Evolutionary conservation across 2,329 filamentous ascomycete genomes (phyloP).

Genomic region (Fusarium sarcochroum): DNA sequence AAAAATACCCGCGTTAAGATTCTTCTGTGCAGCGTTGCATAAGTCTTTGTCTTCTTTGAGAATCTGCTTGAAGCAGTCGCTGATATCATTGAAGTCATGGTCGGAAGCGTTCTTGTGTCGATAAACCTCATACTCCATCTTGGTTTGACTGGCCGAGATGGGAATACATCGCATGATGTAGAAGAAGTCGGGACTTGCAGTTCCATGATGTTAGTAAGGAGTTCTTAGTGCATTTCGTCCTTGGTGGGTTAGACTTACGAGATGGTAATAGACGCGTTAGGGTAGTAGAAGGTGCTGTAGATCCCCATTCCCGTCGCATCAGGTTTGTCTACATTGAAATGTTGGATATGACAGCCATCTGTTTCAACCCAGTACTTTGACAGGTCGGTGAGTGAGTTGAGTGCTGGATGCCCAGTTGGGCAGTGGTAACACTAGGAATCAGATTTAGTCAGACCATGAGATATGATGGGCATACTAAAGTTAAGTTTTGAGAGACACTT

Average conservation of each 20-base stretch:
- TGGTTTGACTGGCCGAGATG: not conserved
- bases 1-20: constrained; percentile 18
- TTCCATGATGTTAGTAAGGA: not conserved
- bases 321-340: constrained; percentile 57
- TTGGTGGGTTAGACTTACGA: constrained; percentile 2
- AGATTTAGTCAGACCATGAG: not conserved
- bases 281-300: constrained; percentile 15
- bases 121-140: constrained; percentile 28
- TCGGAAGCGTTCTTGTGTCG: constrained; percentile 8
- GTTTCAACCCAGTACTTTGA: constrained; percentile 64
- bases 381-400: constrained; percentile 58
- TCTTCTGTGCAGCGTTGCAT: constrained; percentile 7
- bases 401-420: constrained; percentile 69
- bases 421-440: constrained; percentile 70
- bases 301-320: not conserved
- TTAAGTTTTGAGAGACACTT: not conserved
- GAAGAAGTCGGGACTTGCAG: constrained; percentile 7
- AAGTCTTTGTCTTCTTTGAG: constrained; percentile 13
- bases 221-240: not conserved
- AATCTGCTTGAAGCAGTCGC: constrained; percentile 18
- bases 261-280: constrained; percentile 16
- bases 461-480: too few species aligned
- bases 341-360: constrained; percentile 62
- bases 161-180: constrained; percentile 24
- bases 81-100: not conserved